Evolutionary conservation across 2,329 filamentous ascomycete species (phyloP).

Genomic region (Basipetospora chlamydospora): DNA sequence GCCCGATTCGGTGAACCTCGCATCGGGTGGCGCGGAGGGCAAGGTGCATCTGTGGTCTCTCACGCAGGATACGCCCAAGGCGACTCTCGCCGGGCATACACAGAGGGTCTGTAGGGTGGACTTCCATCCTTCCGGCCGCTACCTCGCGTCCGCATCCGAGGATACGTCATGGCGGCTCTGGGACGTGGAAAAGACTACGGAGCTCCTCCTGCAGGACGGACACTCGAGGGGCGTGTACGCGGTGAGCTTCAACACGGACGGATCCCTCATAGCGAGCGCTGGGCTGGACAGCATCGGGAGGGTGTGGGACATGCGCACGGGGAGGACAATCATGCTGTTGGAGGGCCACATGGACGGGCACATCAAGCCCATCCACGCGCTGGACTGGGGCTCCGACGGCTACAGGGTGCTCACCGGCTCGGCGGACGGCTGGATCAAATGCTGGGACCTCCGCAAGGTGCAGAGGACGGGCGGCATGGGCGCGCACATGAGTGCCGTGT

Average conservation of each 20-base stretch:
- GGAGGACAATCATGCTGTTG: conserved; percentile 87
- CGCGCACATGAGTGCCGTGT: conserved; percentile 81
- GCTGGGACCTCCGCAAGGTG: conserved; percentile 92
- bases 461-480: conserved; percentile 72
- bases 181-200: conserved; percentile 76
- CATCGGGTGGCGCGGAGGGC: conserved; percentile 79
- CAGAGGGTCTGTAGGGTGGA: conserved; percentile 84
- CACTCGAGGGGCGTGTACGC: conserved; percentile 89
- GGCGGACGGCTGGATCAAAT: conserved; percentile 90
- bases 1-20: conserved; percentile 63
- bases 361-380: conserved; percentile 81
- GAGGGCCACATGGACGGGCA: conserved; percentile 70
- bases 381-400: conserved; percentile 87
- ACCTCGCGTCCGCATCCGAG: conserved; percentile 83
- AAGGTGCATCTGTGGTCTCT: conserved; percentile 84
- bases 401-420: conserved; percentile 87
- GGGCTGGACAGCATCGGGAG: conserved; percentile 88
- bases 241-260: conserved; percentile 79
- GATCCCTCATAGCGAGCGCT: conserved; percentile 79
- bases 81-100: conserved; percentile 69
- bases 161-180: conserved; percentile 95
- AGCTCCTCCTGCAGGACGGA: conserved; percentile 81
- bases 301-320: conserved; percentile 88
- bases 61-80: conserved; percentile 68
- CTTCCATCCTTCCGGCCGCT: conserved; percentile 83